These are phyloP conservation scores for Kazachstania sp. DNA, from an alignment of 1,139 yeast genomes.

Conservation along the genomic window DNA sequence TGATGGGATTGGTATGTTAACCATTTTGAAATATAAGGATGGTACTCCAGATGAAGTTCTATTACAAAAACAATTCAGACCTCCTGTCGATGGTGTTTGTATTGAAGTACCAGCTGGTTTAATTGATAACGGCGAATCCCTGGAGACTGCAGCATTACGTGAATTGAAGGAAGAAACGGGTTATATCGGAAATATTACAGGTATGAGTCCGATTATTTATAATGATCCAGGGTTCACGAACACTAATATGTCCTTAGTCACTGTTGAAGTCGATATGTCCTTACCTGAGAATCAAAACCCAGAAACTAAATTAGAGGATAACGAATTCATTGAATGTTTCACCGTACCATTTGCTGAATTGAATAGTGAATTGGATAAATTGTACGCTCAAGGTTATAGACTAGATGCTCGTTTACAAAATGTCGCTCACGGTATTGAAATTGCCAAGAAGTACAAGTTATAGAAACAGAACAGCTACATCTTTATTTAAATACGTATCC, in stretches of 20 bases:
- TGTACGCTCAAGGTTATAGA: constrained; percentile 58
- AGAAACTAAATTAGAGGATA: constrained; percentile 67
- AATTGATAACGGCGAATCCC: constrained; percentile 72
- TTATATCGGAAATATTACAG: constrained; percentile 47
- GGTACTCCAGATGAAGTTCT: constrained; percentile 48
- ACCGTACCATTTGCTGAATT: constrained; percentile 54
- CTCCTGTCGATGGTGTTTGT: constrained; percentile 81
- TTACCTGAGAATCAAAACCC: constrained; percentile 63
- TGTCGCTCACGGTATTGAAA: constrained; percentile 64
- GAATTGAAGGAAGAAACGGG: constrained; percentile 93
- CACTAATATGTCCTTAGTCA: constrained; percentile 75
- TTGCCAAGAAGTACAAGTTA: constrained; percentile 37
- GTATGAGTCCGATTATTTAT: constrained; percentile 50
- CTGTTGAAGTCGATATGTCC: constrained; percentile 64
- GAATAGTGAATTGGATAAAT: constrained; percentile 43
- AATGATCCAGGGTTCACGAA: constrained; percentile 94
- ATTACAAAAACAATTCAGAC: constrained; percentile 81
- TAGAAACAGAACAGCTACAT: neutral
- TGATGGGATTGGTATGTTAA: constrained; percentile 87
- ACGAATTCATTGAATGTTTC: constrained; percentile 81
- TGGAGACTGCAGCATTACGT: constrained; percentile 74
- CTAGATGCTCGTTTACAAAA: constrained; percentile 84
- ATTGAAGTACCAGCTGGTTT: constrained; percentile 95
- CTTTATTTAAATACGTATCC: neutral
- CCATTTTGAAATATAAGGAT: constrained; percentile 47